A percentile compares a stretch with the other conserved stretches of the same genome.
Conservation (phyloP, 176 grass and related monocot genomes). For the Zoysia pacifica region DNA sequence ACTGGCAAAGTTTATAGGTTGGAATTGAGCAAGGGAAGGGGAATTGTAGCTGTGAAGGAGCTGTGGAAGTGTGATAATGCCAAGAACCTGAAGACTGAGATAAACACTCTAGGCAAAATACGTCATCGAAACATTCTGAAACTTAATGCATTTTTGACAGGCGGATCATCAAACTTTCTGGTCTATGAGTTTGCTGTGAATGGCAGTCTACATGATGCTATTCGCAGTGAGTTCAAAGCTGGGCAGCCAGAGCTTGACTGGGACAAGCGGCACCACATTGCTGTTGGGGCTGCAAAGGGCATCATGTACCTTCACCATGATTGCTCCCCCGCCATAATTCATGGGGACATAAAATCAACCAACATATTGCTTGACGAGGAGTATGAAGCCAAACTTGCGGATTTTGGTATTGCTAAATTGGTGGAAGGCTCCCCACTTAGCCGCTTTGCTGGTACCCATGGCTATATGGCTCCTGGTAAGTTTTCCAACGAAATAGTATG, state of each 20-base stretch:
- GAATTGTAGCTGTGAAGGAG: conserved; percentile 68
- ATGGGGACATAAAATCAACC: conserved; percentile 76
- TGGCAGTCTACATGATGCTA: conserved; percentile 76
- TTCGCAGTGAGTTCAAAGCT: conserved; percentile 58
- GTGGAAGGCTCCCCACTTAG: conserved; percentile 57
- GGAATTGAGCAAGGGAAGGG: conserved; percentile 64
- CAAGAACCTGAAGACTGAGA: conserved; percentile 56
- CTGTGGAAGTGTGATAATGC: conserved; percentile 55
- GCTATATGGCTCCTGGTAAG: conserved; percentile 83
- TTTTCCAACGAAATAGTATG: neutral
- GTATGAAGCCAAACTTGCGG: conserved; percentile 62
- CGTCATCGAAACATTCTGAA: conserved; percentile 80
- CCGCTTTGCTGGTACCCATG: conserved; percentile 77
- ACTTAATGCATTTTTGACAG: conserved; percentile 61
- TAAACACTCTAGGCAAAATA: conserved; percentile 58
- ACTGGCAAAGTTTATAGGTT: conserved; percentile 66
- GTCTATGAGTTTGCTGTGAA: conserved; percentile 72
- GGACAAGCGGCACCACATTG: conserved; percentile 63
- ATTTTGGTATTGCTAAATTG: conserved; percentile 78
- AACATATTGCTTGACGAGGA: conserved; percentile 76
- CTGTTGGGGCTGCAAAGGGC: conserved; percentile 66
- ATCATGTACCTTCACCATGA: conserved; percentile 90
- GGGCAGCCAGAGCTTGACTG: conserved; percentile 60
- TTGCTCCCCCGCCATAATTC: conserved; percentile 71
- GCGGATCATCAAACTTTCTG: conserved; percentile 53